phyloP scores from a whole-genome alignment of 2,329 filamentous ascomycete species.

The Dothideomycetidae sp. region DNA sequence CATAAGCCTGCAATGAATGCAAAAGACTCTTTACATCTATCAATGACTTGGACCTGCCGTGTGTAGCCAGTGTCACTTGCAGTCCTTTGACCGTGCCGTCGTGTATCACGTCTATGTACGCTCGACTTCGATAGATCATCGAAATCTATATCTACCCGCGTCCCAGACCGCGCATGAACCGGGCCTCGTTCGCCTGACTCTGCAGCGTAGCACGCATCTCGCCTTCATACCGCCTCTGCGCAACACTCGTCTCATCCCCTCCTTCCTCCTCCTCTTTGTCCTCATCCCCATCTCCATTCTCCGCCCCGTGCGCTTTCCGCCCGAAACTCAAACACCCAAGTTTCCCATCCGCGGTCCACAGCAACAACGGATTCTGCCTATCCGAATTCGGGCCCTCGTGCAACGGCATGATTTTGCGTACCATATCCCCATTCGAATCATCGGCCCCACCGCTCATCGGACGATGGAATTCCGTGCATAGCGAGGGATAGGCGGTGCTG shows the following conservation, averaged over 20 bases:
- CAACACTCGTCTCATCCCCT: constrained; percentile 32
- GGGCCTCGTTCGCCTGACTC: constrained; percentile 63
- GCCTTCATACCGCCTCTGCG: constrained; percentile 46
- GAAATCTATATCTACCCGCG: too few relatives aligned
- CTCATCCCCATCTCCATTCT: constrained; percentile 13
- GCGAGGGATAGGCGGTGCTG: too few relatives aligned
- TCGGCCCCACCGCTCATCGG: constrained; percentile 14
- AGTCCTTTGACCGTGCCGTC: too few relatives aligned
- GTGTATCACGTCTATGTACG: too few relatives aligned
- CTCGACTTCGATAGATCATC: too few relatives aligned
- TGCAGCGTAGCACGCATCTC: constrained; percentile 63
- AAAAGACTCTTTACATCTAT: too few relatives aligned
- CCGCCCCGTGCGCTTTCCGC: neutral
- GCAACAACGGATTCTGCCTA: constrained; percentile 50
- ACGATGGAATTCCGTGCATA: neutral
- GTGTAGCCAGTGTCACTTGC: too few relatives aligned
- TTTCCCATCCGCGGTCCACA: constrained; percentile 75
- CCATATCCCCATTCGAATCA: constrained; percentile 49
- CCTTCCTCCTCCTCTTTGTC: constrained; percentile 24
- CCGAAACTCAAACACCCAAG: constrained; percentile 52
- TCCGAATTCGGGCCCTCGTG: constrained; percentile 16
- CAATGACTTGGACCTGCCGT: too few relatives aligned
- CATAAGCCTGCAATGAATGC: too few relatives aligned
- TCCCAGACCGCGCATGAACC: constrained; percentile 53
- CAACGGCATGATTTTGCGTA: constrained; percentile 59